These are phyloP conservation scores for Cystobasidium tubakii DNA, from an alignment of 768 basidiomycete species.

Conservation along the genomic window DNA sequence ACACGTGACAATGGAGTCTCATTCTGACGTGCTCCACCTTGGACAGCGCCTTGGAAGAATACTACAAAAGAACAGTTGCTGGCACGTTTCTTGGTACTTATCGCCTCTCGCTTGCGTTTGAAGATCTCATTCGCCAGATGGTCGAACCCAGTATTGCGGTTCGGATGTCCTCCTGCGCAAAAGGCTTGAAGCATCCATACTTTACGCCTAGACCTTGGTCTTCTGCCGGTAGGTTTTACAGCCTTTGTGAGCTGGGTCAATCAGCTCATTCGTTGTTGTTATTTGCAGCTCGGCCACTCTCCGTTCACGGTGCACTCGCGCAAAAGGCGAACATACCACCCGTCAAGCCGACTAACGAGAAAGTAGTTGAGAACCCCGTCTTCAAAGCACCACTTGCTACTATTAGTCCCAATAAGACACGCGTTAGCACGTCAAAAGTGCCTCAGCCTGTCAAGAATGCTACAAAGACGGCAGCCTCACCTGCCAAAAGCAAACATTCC, in stretches of 20 bases:
- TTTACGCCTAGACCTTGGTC: constrained; percentile 25
- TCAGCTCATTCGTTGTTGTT: no score
- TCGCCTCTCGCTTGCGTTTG: constrained; percentile 39
- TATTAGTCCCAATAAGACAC: not conserved
- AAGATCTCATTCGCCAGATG: constrained; percentile 42
- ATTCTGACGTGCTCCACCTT: constrained; percentile 2
- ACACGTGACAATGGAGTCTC: not conserved
- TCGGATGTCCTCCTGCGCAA: constrained; percentile 38
- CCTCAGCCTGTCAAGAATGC: not conserved
- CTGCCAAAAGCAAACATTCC: not conserved
- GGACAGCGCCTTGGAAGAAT: constrained; percentile 63
- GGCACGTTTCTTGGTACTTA: constrained; percentile 41
- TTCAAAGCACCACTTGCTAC: not conserved
- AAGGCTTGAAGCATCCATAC: constrained; percentile 41
- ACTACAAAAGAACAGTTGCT: constrained; percentile 57
- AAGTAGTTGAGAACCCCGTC: not conserved
- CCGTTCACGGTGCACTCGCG: not conserved
- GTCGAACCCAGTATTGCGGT: constrained; percentile 35
- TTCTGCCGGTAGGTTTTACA: not conserved
- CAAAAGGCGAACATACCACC: not conserved
- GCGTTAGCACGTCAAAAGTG: not conserved
- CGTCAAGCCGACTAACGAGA: not conserved
- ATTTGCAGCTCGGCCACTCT: not conserved
- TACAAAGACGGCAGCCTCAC: not conserved
- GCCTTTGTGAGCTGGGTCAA: no score